phyloP scores from a whole-genome alignment of 805 yeast species.

The Zygosaccharomyces siamensis region DNA sequence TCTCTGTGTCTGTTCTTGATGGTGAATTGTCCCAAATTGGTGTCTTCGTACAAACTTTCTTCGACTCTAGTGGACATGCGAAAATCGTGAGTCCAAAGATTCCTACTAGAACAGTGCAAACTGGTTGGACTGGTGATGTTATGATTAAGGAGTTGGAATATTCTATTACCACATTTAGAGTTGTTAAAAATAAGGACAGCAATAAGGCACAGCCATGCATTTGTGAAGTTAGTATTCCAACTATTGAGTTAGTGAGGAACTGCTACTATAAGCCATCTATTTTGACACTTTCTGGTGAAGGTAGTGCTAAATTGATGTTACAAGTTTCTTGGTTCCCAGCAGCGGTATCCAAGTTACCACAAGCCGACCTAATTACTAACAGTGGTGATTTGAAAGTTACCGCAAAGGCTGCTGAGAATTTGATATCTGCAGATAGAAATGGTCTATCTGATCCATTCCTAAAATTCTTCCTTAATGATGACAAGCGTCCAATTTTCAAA shows the following conservation, averaged over 20 bases:
- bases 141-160: constrained; percentile 70
- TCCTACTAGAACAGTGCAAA: constrained; percentile 29
- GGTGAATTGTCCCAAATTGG: constrained; percentile 53
- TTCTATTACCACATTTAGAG: constrained; percentile 60
- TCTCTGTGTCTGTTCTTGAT: constrained; percentile 60
- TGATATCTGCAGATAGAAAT: constrained; percentile 82
- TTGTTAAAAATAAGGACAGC: constrained; percentile 49
- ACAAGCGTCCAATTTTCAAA: constrained; percentile 55
- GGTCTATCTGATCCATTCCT: constrained; percentile 94
- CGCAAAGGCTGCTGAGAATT: constrained; percentile 56
- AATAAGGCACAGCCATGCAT: constrained; percentile 54
- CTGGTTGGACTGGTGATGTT: constrained; percentile 64
- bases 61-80: constrained; percentile 69
- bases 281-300: constrained; percentile 50
- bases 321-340: constrained; percentile 80
- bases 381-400: constrained; percentile 65
- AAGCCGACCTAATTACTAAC: constrained; percentile 68
- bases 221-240: constrained; percentile 62
- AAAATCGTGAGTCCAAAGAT: constrained; percentile 55
- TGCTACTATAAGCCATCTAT: constrained; percentile 60
- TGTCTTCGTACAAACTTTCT: constrained; percentile 65
- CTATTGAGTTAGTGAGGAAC: constrained; percentile 57
- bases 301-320: constrained; percentile 49
- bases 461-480: constrained; percentile 62
- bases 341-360: constrained; percentile 54